Evolutionary conservation across 1,139 yeast species (phyloP).

Genomic region (Yamadazyma taylorii): DNA sequence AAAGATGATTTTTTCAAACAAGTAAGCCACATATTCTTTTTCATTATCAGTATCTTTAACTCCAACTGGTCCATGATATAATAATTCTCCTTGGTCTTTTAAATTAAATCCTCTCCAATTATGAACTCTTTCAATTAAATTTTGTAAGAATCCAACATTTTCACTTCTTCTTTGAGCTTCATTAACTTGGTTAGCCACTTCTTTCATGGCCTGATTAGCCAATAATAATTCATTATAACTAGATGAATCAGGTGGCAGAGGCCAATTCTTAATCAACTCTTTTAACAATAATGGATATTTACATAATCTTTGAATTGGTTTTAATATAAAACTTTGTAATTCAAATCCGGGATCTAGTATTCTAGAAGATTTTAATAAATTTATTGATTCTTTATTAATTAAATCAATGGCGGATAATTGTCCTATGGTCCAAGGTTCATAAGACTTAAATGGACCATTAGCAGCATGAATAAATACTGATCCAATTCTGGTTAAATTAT

Average conservation of each 20-base stretch:
- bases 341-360: constrained; percentile 86
- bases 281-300: constrained; percentile 84
- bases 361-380: constrained; percentile 54
- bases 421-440: constrained; percentile 87
- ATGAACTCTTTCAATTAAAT: constrained; percentile 67
- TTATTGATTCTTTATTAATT: constrained; percentile 62
- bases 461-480: constrained; percentile 82
- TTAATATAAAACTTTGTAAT: constrained; percentile 82
- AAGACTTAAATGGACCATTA: constrained; percentile 74
- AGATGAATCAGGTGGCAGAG: constrained; percentile 39
- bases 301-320: constrained; percentile 93
- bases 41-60: constrained; percentile 79
- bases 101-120: constrained; percentile 96
- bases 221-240: constrained; percentile 61
- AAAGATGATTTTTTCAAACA: constrained; percentile 84
- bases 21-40: constrained; percentile 84
- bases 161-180: constrained; percentile 94
- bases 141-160: constrained; percentile 70
- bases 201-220: constrained; percentile 64
- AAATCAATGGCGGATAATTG: constrained; percentile 86
- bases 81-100: constrained; percentile 79
- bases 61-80: constrained; percentile 74
- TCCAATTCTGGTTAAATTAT: constrained; percentile 81
- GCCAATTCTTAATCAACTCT: constrained; percentile 61
- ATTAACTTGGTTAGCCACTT: constrained; percentile 81